Conservation (phyloP, 2,329 filamentous ascomycete species). For the Cordyceps militaris region DNA sequence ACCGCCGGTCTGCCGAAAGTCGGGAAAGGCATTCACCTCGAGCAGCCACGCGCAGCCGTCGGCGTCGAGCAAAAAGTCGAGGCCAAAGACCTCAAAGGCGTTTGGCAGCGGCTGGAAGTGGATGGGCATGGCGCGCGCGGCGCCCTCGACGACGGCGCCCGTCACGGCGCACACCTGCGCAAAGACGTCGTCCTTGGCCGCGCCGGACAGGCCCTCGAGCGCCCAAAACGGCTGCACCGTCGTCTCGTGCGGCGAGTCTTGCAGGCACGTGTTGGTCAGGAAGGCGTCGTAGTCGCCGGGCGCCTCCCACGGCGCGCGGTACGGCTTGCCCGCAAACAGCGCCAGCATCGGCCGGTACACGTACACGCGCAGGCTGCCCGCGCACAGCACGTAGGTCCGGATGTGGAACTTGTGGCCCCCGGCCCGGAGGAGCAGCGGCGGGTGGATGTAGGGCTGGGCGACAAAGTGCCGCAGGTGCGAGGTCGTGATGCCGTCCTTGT, state of each 20-base stretch:
- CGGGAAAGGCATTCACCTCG: constrained; percentile 93
- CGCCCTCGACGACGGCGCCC: constrained; percentile 77
- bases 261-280: constrained; percentile 92
- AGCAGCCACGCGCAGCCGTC: constrained; percentile 63
- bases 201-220: constrained; percentile 37
- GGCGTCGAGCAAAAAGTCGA: constrained; percentile 80
- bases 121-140: constrained; percentile 72
- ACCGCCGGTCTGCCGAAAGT: constrained; percentile 90
- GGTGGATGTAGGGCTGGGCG: constrained; percentile 89
- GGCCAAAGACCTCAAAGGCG: constrained; percentile 84
- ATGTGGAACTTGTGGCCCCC: constrained; percentile 86
- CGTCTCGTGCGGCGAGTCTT: constrained; percentile 53
- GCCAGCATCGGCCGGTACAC: constrained; percentile 90
- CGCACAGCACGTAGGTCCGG: constrained; percentile 78
- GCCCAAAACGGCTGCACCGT: constrained; percentile 71
- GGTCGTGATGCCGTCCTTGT: constrained; percentile 60
- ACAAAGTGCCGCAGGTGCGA: constrained; percentile 94
- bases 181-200: constrained; percentile 59
- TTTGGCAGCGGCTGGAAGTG: constrained; percentile 89
- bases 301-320: constrained; percentile 55
- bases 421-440: constrained; percentile 63
- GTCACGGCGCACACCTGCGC: constrained; percentile 67
- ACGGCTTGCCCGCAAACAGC: constrained; percentile 74
- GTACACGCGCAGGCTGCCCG: constrained; percentile 71
- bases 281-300: constrained; percentile 58